Evolutionary conservation across 2,329 filamentous ascomycete genomes (phyloP).

Genomic region (Metarhizium anisopliae): DNA sequence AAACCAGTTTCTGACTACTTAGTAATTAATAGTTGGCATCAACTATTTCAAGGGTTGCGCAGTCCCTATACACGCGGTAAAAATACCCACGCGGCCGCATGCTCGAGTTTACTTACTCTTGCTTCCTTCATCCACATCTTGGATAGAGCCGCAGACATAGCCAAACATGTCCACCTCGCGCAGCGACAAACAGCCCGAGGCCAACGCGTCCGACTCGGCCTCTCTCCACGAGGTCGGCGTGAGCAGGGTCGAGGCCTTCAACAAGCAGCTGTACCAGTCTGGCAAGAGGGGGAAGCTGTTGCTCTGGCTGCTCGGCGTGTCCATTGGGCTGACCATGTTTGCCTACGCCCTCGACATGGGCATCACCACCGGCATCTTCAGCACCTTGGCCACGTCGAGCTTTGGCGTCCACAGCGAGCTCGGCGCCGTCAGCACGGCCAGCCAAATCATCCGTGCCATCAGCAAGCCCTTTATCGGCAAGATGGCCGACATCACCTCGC

Average conservation of each 20-base stretch:
- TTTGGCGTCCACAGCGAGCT: slow-evolving; percentile 14
- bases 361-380: slow-evolving; percentile 25
- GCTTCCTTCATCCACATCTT: no score
- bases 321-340: slow-evolving; percentile 28
- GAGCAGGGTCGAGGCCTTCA: slow-evolving; percentile 27
- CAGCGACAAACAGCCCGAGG: no score
- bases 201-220: no score
- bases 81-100: no score
- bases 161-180: no score
- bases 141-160: no score
- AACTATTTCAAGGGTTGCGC: no score
- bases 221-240: slow-evolving; percentile 22
- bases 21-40: no score
- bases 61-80: no score
- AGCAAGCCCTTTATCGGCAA: slow-evolving; percentile 30
- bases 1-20: no score
- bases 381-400: slow-evolving; percentile 23
- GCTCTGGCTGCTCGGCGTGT: slow-evolving; percentile 25
- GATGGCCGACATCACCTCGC: slow-evolving; percentile 27
- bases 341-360: slow-evolving; percentile 29
- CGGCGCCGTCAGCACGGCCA: slow-evolving; percentile 22
- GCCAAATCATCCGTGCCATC: slow-evolving; percentile 27
- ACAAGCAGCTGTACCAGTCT: slow-evolving; percentile 29
- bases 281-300: slow-evolving; percentile 23
- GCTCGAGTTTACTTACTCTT: no score